Evolutionary conservation across 2,329 filamentous ascomycete genomes (phyloP), one percentile per base, ranked within the genome.

Genomic region (Stylonectria norvegica): DNA sequence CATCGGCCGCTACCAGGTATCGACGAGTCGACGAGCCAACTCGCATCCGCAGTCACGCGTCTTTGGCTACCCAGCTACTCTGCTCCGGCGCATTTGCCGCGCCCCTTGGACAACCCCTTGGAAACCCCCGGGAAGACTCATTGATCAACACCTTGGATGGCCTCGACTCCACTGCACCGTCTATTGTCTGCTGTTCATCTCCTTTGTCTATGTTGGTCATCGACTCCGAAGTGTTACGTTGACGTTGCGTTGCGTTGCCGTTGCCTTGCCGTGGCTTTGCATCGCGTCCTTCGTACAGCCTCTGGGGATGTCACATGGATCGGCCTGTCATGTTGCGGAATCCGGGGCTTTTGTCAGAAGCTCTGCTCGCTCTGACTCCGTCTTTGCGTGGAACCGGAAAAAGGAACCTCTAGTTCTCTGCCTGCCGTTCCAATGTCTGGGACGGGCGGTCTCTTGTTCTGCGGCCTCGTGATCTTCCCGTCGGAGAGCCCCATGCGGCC

Each of bases 391-490:
- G n/a, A n/a, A n/a, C n/a, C n/a, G n/a, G 40, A 31, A 20, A 35
- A 33, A 30, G 23, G 41, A 33, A 36, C 18, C 28, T 27, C 27
- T 18, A 30, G 20, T 15, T n/a, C 12, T 20, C 31, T 20, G 17
- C 18, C 17, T 30, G 25, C 11, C 27, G 23, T 34, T 11, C 28
- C 15, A 25, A 20, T 5, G 34, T 11, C 8, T 11, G 28, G 14
- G 17, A 19, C 11, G 12, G 18, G 17, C 34, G 27, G 39, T 23
- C 30, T 32, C 39, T 41, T 14, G 29, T 39, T 42, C 45, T 44
- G 45, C 45, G 42, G 45, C 49, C 40, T 31, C 40, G 37, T 37
- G 48, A 50, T 56, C 49, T 46, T 55, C 49, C 53, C 51, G 51
- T 43, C 32, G 40, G 45, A 49, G 44, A 44, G 38, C 43, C 47